phyloP scores from a whole-genome alignment of 2,329 filamentous ascomycete species.

The Cladophialophora psammophila region DNA sequence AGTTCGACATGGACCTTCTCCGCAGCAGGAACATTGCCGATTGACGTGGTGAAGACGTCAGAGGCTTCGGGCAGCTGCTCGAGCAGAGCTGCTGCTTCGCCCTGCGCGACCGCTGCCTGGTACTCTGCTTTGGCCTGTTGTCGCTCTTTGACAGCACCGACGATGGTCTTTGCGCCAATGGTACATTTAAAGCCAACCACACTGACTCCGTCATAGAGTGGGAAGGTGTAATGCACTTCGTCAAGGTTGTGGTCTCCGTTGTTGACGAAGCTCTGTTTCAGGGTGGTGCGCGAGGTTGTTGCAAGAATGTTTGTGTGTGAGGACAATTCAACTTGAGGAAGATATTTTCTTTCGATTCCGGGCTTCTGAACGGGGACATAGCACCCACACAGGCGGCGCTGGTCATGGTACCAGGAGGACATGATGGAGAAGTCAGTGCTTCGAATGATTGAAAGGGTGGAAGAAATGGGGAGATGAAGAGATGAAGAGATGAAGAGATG shows the following conservation, averaged over 20 bases:
- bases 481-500: no score
- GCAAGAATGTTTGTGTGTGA: conserved; percentile 69
- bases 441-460: background rate
- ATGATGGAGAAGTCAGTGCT: background rate
- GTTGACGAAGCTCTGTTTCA: conserved; percentile 70
- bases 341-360: conserved; percentile 51
- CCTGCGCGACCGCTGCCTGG: conserved; percentile 63
- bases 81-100: conserved; percentile 70
- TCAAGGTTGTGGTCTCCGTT: conserved; percentile 53
- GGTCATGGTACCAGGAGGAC: background rate
- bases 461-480: no score
- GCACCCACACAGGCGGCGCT: conserved; percentile 30
- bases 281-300: conserved; percentile 59
- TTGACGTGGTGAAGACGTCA: conserved; percentile 72
- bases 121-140: conserved; percentile 67
- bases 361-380: conserved; percentile 22
- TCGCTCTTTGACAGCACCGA: conserved; percentile 72
- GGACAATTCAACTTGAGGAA: conserved; percentile 66
- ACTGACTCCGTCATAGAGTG: conserved; percentile 74
- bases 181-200: conserved; percentile 72
- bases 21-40: conserved; percentile 71
- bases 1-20: conserved; percentile 67
- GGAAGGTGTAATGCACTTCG: conserved; percentile 72
- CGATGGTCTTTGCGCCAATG: conserved; percentile 62
- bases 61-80: conserved; percentile 66